Base-by-base conservation (phyloP, 148 eudicot species). In the Heliamphora exappendiculata region DNA sequence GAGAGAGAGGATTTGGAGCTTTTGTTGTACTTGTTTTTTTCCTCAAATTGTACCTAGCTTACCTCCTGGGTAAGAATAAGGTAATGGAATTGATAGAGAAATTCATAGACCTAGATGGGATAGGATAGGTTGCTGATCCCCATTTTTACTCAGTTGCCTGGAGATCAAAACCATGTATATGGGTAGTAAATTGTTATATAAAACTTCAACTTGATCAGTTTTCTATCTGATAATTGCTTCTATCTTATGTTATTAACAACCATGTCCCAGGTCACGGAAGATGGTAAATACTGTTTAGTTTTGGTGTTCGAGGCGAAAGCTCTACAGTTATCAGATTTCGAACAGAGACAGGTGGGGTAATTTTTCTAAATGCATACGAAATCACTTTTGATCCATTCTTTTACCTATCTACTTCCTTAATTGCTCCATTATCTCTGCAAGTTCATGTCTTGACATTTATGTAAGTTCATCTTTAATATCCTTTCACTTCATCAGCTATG, bases 251-350 rank as follows among this genome's bases (percentile, higher is more conserved):
- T 58, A 53, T 37, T 45, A 42, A 53, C 72, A 24, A 68, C 34
- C 54, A n/a, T 77, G 62, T 14, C 57, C 49, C 81, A 95, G 97
- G 93, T 88, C 63, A 92, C 90, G 45, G 94, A 81, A 86, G 98
- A 95, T 85, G 96, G 99, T 36, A 90, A 85, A 87, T 95, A 95
- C 70, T 76, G 91, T 80, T 81, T 92, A 72, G 88, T 88, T 7
- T 82, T 95, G 77, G 93, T 88, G 79, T 92, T 95, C 71, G 87
- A 91, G 77, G 98, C 96, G 50, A 91, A 92, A 86, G 82, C 87
- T 65, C 83, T 91, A 70, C 80, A 92, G 82, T 88, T 89, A 72
- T 88, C 97, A 39, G 96, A 95, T 85, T 92, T 95, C 76, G 98
- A 89, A 70, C 77, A 84, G 74, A 91, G 98, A 92, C 91, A 95